Conservation (phyloP, 345 rosid genomes). For the thale cress (Arabidopsis thaliana) region TAIR10.1 NC_003075.7:1607501-1608000, state of each 20-base stretch:
- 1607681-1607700: conserved; percentile 47
- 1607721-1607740: conserved; percentile 70
- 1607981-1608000: conserved; percentile 60
- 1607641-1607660: conserved; percentile 57
- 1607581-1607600: conserved; percentile 58
- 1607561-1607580: conserved; percentile 58
- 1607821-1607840: conserved; percentile 71
- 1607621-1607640: conserved; percentile 24
- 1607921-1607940: background rate
- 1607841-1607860: conserved; percentile 60
- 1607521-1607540: conserved; percentile 83
- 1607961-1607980: background rate
- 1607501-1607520: conserved; percentile 85
- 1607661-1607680: conserved; percentile 77
- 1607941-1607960: conserved; percentile 6
- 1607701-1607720: conserved; percentile 69
- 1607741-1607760: conserved; percentile 72
- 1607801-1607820: conserved; percentile 74
- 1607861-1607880: background rate
- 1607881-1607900: conserved; percentile 14
- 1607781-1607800: conserved; percentile 53
- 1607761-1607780: conserved; percentile 61
- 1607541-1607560: conserved; percentile 71
- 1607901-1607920: conserved; percentile 5
- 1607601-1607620: conserved; percentile 46